These are phyloP conservation scores for Lagerstroemia speciosa DNA, from an alignment of 345 rosid species.

Conservation along the genomic window DNA sequence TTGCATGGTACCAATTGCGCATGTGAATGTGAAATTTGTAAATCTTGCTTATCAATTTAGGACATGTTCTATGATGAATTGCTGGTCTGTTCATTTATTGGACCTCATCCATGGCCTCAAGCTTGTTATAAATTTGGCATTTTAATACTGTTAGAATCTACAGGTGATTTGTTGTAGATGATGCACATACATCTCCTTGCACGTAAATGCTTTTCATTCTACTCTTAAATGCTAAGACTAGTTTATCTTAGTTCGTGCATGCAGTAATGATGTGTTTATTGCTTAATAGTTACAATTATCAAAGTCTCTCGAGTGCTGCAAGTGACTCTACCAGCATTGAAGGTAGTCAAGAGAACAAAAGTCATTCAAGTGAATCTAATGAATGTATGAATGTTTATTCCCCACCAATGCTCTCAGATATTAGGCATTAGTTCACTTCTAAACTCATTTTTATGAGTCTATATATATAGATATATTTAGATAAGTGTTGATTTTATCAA, in stretches of 20 bases:
- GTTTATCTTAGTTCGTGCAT: not conserved
- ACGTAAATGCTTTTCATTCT: no score
- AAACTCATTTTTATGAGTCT: not conserved
- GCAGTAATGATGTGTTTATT: not conserved
- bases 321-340: slow-evolving; percentile 12
- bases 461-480: not conserved
- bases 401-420: not conserved
- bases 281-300: slow-evolving; percentile 17
- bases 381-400: slow-evolving; percentile 37
- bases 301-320: slow-evolving; percentile 14
- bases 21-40: not conserved
- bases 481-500: not conserved
- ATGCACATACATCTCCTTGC: no score
- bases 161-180: not conserved
- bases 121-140: not conserved
- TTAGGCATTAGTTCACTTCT: not conserved
- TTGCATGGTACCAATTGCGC: not conserved
- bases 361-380: slow-evolving; percentile 14
- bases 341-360: slow-evolving; percentile 18
- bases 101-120: not conserved
- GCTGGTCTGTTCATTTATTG: no score
- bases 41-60: no score
- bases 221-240: not conserved
- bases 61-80: no score
- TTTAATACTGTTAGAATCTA: not conserved